These are phyloP conservation scores for Oryza punctata DNA, from an alignment of 176 grass and related monocot genomes.

Conservation along the genomic window DNA sequence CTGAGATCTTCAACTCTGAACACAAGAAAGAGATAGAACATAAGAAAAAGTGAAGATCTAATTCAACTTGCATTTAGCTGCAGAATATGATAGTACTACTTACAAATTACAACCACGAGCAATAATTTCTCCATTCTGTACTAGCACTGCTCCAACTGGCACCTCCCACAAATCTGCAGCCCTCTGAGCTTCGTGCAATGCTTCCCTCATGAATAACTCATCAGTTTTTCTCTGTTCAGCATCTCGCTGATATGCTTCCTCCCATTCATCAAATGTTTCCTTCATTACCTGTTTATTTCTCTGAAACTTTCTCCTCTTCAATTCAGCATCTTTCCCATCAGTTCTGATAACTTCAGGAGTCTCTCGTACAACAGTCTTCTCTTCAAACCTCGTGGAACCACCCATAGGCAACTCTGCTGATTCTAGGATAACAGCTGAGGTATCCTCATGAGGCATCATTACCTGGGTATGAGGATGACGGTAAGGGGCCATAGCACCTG, in stretches of 20 bases:
- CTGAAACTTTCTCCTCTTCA: constrained; percentile 65
- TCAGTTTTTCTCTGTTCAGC: constrained; percentile 73
- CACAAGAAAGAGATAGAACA: constrained; percentile 36
- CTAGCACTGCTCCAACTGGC: constrained; percentile 90
- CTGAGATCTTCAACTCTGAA: constrained; percentile 92
- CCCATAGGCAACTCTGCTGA: constrained; percentile 18
- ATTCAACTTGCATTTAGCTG: constrained; percentile 7
- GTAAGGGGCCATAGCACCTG: constrained; percentile 38
- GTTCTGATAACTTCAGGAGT: constrained; percentile 44
- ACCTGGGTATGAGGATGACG: constrained; percentile 23
- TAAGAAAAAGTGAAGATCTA: constrained; percentile 32
- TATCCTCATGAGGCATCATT: constrained; percentile 31
- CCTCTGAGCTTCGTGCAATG: constrained; percentile 88
- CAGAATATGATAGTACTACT: constrained; percentile 37
- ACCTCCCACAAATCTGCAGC: constrained; percentile 98
- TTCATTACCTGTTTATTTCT: constrained; percentile 80
- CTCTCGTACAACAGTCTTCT: constrained; percentile 42
- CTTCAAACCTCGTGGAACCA: constrained; percentile 44
- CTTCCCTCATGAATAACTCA: constrained; percentile 97
- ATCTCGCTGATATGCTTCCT: constrained; percentile 76
- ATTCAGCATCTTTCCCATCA: constrained; percentile 47
- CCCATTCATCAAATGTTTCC: constrained; percentile 93
- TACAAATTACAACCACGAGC: constrained; percentile 98
- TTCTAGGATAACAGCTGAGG: constrained; percentile 39
- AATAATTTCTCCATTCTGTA: constrained; percentile 87